phyloP scores from a whole-genome alignment of 2,329 filamentous ascomycete species.

The Neoarthrinium moseri region DNA sequence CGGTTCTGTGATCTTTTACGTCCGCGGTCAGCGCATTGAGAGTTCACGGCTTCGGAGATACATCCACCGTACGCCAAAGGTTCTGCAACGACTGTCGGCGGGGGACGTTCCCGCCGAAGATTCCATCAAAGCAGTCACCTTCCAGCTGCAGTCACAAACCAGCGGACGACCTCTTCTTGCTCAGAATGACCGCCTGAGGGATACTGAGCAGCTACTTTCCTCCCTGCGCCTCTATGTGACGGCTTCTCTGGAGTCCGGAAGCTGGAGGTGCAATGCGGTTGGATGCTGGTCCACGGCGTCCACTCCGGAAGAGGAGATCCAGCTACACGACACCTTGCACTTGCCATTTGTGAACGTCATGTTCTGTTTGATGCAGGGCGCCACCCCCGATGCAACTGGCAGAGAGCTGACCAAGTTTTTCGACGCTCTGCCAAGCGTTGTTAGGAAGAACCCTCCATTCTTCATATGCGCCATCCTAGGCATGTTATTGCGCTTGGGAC shows the following conservation, averaged over 20 bases:
- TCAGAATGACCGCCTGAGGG: background rate
- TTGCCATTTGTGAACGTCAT: background rate
- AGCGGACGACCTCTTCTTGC: background rate
- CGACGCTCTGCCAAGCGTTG: background rate
- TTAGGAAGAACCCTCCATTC: background rate
- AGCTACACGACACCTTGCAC: slow-evolving; percentile 1
- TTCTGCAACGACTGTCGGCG: background rate
- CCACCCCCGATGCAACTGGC: background rate
- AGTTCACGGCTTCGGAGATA: background rate
- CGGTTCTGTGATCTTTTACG: background rate
- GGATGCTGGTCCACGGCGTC: background rate
- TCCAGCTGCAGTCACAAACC: background rate
- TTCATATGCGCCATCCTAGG: background rate
- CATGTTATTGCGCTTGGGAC: background rate
- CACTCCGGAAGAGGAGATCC: background rate
- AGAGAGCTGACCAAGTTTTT: background rate
- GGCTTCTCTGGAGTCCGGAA: background rate
- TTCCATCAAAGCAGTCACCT: background rate
- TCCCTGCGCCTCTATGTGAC: background rate
- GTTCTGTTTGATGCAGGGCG: background rate
- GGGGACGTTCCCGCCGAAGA: background rate
- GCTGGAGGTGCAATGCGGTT: background rate
- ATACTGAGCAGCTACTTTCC: background rate
- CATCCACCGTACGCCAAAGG: background rate
- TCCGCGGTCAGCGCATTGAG: background rate